Base-by-base conservation (phyloP, 2,329 filamentous ascomycete species). In the Fusarium redolens region DNA sequence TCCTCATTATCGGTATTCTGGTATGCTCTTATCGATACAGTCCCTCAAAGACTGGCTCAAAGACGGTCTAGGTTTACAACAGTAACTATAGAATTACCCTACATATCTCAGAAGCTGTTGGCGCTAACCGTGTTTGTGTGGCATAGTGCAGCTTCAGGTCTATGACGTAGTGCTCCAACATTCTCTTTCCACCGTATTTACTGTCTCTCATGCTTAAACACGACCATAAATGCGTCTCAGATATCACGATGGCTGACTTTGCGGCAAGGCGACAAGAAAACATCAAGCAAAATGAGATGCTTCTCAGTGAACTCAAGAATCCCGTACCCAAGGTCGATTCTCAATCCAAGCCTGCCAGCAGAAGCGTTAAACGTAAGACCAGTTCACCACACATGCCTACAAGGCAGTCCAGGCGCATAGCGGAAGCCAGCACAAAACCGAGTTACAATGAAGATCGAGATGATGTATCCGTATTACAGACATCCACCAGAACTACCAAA, bases 371-470 rank as follows among this genome's bases (percentile, higher is more conserved):
- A 25, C 44, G 65, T 2, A 69, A 38, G 13, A n/a, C 50, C 3
- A 45, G 15, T 18, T 7, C 59, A 33, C 65, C 45, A 11, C 22
- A 30, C 18, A 30, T 8, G 4, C 66, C 58, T 17, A 69, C 66
- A 12, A 51, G 66, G n/a, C 50, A 69, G 4, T 69, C 66, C 0
- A 69, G 40, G 13, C 65, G 66, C 0, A 58, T 69, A 52, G 66
- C 65, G 3, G 48, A 69, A 45, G 47, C 65, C 5, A 47, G 31
- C 45, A 44, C 33, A 3, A 51, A 30, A 2, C 51, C 65, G 13
- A 31, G 18, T 18, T 64, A 69, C 4, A 14, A 33, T 1, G 38
- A 57, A 2, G 51, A 41, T 2, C 5, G 4, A 38, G 35, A 28
- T 8, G 17, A 20, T 4, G 12, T 0, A 4, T 9, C 35, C 10